phyloP scores from a whole-genome alignment of 345 rosid species.

The Diplotaxis tenuifolia region DNA sequence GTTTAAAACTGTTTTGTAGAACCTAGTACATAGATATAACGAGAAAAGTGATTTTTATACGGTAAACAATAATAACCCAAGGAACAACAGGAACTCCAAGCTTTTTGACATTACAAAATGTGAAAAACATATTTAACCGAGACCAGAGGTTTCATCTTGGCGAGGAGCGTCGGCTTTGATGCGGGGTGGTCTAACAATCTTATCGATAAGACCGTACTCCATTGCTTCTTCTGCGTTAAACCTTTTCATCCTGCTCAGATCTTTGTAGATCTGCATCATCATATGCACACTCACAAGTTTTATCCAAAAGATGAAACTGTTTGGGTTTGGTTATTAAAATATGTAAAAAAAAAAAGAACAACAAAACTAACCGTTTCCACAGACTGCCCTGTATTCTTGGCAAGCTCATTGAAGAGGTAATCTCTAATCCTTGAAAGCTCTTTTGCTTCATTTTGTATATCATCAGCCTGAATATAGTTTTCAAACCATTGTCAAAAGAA shows the following conservation, averaged over 20 bases:
- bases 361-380: conserved; percentile 60
- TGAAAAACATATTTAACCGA: conserved; percentile 41
- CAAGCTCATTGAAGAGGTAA: conserved; percentile 70
- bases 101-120: not conserved
- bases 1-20: not conserved
- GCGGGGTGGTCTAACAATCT: conserved; percentile 63
- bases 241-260: conserved; percentile 62
- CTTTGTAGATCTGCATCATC: conserved; percentile 54
- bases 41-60: not conserved
- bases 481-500: too few species aligned
- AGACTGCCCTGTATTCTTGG: conserved; percentile 80
- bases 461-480: conserved; percentile 87
- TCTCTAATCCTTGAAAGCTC: conserved; percentile 81
- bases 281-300: not conserved
- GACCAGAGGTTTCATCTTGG: conserved; percentile 51
- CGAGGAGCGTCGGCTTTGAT: conserved; percentile 53
- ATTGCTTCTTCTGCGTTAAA: conserved; percentile 71
- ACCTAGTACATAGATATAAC: not conserved
- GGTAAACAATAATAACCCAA: not conserved
- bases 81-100: conserved; percentile 6
- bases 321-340: not conserved
- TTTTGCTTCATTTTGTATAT: conserved; percentile 67
- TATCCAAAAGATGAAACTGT: too few species aligned
- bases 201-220: conserved; percentile 79
- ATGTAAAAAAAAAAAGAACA: not conserved